phyloP scores from a whole-genome alignment of 2,329 filamentous ascomycete genomes.

The Alternaria brassicae region DNA sequence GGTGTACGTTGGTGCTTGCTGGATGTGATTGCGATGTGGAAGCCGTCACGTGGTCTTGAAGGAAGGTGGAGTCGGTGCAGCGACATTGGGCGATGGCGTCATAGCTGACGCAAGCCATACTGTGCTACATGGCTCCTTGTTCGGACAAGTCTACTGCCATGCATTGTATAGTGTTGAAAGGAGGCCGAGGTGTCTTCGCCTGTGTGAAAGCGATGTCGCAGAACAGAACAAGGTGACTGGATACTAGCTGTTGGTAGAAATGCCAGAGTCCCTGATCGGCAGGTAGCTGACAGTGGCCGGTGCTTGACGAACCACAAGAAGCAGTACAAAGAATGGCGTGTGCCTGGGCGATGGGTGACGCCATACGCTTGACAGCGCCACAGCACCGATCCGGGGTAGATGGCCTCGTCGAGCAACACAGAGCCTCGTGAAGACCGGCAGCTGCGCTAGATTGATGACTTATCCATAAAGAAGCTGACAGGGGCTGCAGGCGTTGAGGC shows the following conservation, averaged over 20 bases:
- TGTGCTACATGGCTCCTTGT: background rate
- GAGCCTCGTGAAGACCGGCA: too few relatives aligned
- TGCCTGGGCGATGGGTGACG: slow-evolving; percentile 1
- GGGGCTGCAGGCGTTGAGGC: slow-evolving; percentile 21
- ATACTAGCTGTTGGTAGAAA: background rate
- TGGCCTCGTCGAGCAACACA: slow-evolving; percentile 1
- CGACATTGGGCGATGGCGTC: background rate
- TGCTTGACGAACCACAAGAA: background rate
- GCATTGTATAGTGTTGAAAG: background rate
- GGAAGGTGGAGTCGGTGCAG: background rate
- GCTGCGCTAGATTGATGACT: slow-evolving; percentile 17
- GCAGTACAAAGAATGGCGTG: slow-evolving; percentile 3
- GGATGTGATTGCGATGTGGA: background rate
- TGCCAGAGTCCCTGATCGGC: background rate
- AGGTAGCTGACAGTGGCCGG: background rate
- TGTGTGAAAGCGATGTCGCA: background rate
- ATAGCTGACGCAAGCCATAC: background rate
- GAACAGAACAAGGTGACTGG: background rate
- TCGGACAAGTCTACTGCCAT: background rate
- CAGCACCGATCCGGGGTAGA: background rate
- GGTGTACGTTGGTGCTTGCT: background rate
- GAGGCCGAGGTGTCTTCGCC: background rate
- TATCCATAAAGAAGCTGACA: slow-evolving; percentile 18
- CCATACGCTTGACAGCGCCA: slow-evolving; percentile 4
- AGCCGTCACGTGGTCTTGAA: background rate